Percentiles rank a stretch among this genome's conserved stretches.
Evolutionary conservation across 768 basidiomycete genomes (phyloP).

Genomic region (Lactifluus volemus): DNA sequence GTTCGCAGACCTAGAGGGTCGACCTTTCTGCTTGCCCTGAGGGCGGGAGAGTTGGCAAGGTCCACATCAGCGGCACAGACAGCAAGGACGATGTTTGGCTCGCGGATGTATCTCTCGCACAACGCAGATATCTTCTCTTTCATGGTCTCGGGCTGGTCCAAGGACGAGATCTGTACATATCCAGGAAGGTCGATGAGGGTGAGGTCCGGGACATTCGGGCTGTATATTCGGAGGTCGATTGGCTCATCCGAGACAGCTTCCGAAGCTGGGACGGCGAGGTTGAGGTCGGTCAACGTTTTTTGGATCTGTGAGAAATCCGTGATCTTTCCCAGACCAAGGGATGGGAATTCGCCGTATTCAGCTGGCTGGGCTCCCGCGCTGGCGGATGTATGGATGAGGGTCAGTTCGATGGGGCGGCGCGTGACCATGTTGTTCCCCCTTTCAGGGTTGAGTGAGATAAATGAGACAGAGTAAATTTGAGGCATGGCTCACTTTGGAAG

Average conservation of each 20-base stretch:
- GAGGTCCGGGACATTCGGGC: constrained; percentile 91
- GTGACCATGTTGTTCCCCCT: constrained; percentile 99
- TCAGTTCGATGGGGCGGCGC: constrained; percentile 94
- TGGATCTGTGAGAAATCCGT: constrained; percentile 90
- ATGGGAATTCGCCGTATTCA: constrained; percentile 94
- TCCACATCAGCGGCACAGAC: constrained; percentile 99
- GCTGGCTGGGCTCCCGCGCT: constrained; percentile 43
- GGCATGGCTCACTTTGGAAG: constrained; percentile 79
- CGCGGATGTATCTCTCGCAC: constrained; percentile 97
- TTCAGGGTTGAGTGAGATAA: constrained; percentile 7
- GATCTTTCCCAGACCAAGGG: constrained; percentile 80
- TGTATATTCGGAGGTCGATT: constrained; percentile 95
- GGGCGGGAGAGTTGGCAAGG: constrained; percentile 93
- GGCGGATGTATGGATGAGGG: constrained; percentile 84
- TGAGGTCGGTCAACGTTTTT: constrained; percentile 87
- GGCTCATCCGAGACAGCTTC: constrained; percentile 92
- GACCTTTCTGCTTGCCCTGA: constrained; percentile 86
- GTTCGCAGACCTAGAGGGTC: constrained; percentile 93
- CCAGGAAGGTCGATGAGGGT: constrained; percentile 97
- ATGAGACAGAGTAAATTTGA: background rate
- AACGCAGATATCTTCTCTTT: constrained; percentile 86
- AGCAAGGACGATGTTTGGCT: constrained; percentile 99
- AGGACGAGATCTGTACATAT: constrained; percentile 88
- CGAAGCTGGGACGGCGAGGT: constrained; percentile 82
- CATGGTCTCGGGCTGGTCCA: constrained; percentile 92